Conservation (phyloP, 345 rosid genomes). For the Rhodamnia rubescens region DNA sequence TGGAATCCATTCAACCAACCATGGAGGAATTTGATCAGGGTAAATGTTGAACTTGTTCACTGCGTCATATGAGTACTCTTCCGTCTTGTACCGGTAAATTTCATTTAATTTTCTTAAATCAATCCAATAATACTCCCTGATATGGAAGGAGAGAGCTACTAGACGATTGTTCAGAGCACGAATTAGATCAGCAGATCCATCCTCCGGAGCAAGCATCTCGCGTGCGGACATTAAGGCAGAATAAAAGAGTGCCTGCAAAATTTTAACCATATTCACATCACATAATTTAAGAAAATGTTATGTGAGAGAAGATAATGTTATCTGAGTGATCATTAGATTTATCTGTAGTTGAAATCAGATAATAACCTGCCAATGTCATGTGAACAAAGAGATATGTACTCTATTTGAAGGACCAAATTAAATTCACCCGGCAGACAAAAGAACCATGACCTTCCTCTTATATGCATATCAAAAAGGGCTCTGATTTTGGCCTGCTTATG, state of each 20-base stretch:
- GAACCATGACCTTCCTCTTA: neutral
- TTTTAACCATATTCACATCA: neutral
- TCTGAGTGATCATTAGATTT: neutral
- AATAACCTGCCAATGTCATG: neutral
- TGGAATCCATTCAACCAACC: slow-evolving; percentile 94
- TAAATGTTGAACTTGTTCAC: slow-evolving; percentile 94
- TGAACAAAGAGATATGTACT: neutral
- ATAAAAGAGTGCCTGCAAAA: slow-evolving; percentile 68
- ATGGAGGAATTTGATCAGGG: slow-evolving; percentile 83
- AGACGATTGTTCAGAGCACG: slow-evolving; percentile 82
- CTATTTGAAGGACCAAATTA: neutral
- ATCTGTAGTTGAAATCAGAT: neutral
- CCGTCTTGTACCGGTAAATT: slow-evolving; percentile 69
- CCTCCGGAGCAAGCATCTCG: slow-evolving; percentile 86
- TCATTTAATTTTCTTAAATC: slow-evolving; percentile 59
- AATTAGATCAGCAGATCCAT: slow-evolving; percentile 75
- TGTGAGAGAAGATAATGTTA: neutral
- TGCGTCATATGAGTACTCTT: slow-evolving; percentile 90
- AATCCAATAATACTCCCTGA: slow-evolving; percentile 93
- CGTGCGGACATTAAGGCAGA: slow-evolving; percentile 76
- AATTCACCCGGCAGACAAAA: neutral
- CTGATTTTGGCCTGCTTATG: neutral
- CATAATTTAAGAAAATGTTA: neutral
- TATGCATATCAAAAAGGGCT: neutral
- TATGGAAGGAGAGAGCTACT: slow-evolving; percentile 81